phyloP scores from a whole-genome alignment of 208 protist species.

The Leishmania aethiopica region DNA sequence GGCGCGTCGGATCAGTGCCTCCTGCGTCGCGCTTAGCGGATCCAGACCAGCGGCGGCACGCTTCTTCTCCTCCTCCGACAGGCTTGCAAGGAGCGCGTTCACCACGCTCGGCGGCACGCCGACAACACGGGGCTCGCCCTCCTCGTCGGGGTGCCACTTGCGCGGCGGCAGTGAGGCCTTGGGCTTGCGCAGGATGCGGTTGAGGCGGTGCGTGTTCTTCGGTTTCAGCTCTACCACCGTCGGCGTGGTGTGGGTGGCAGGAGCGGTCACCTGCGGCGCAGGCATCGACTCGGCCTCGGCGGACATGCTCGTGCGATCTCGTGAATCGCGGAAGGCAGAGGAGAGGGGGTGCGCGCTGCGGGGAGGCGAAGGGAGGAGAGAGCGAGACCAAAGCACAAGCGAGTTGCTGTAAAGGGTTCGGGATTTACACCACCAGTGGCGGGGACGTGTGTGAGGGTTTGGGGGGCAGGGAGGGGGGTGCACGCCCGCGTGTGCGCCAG shows the following conservation, averaged over 20 bases:
- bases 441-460: neutral
- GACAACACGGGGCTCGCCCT: neutral
- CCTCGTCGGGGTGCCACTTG: conserved; percentile 45
- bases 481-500: neutral
- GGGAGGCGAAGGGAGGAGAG: neutral
- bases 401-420: neutral
- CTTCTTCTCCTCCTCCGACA: conserved; percentile 62
- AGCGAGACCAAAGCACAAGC: neutral
- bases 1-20: conserved; percentile 67
- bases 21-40: conserved; percentile 59
- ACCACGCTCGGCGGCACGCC: conserved; percentile 55
- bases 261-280: neutral
- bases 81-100: conserved; percentile 37
- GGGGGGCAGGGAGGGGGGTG: neutral
- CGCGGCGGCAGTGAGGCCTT: conserved; percentile 62
- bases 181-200: conserved; percentile 85
- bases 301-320: conserved; percentile 12
- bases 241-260: conserved; percentile 7
- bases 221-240: conserved; percentile 39
- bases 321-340: neutral
- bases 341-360: neutral
- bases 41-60: conserved; percentile 60
- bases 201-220: conserved; percentile 84
- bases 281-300: conserved; percentile 16
- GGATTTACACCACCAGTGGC: neutral